A percentile compares a stretch with the other conserved stretches of the same genome.
Evolutionary conservation across 306 rosid genomes (phyloP).

Genomic region (Quillaja saponaria): DNA sequence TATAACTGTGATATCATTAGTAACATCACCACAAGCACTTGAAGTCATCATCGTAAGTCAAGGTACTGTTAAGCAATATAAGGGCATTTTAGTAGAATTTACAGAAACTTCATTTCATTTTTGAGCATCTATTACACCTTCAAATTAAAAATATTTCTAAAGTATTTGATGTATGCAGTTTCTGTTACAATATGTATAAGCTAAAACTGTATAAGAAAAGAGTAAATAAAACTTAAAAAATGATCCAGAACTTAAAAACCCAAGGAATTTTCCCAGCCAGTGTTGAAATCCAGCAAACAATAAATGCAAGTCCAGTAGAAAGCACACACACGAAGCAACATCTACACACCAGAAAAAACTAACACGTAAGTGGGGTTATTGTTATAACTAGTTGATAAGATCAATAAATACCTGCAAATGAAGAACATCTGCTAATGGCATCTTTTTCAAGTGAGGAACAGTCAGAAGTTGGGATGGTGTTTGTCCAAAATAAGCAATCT

Average conservation of each 20-base stretch:
- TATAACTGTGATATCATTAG: too few relatives aligned
- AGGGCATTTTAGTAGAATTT: conserved; percentile 24
- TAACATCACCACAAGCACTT: conserved; percentile 29
- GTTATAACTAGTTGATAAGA: conserved; percentile 19
- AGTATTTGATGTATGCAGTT: too few relatives aligned
- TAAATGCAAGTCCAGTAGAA: not conserved
- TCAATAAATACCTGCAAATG: conserved; percentile 78
- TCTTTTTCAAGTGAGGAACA: conserved; percentile 78
- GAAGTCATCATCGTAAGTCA: conserved; percentile 21
- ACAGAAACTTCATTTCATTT: too few relatives aligned
- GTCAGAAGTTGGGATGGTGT: conserved; percentile 95
- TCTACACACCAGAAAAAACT: conserved; percentile 12
- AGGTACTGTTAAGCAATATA: conserved; percentile 16
- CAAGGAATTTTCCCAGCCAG: too few relatives aligned
- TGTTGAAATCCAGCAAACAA: not conserved
- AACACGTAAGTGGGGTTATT: conserved; percentile 21
- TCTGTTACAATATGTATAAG: too few relatives aligned
- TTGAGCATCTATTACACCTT: too few relatives aligned
- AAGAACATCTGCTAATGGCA: conserved; percentile 76
- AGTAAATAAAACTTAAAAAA: too few relatives aligned
- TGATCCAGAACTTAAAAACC: not conserved
- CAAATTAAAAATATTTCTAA: too few relatives aligned
- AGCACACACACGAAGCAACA: not conserved
- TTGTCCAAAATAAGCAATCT: conserved; percentile 98
- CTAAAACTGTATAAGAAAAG: too few relatives aligned